Base-by-base conservation (phyloP, 2,329 filamentous ascomycete genomes). In the Hypoxylon sp. region DNA sequence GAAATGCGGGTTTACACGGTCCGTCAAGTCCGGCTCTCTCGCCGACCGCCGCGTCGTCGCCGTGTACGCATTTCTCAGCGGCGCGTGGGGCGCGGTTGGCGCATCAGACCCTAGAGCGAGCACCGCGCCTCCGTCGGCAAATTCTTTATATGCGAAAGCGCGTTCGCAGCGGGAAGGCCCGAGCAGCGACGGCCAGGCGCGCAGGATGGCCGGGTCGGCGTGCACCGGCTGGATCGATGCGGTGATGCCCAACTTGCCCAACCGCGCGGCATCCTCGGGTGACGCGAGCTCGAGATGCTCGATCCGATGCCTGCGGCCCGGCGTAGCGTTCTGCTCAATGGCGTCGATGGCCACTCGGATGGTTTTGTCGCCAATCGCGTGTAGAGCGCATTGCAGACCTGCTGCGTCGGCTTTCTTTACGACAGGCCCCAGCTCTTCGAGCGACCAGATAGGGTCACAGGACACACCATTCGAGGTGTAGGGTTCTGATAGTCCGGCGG, bases 291-390 rank as follows among this genome's bases (percentile, higher is more conserved):
- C 89, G 2, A 91, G 80, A 74, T 91, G 89, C 78, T 91, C 89
- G 70, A 91, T 88, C 14, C 89, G 84, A 56, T 90, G 89, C 2
- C 89, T 83, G 6, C 84, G 82, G 0, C 80, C 82, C 0, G 83
- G 81, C 67, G 78, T 79, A 0, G 79, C 73, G 35, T 75, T 79
- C 57, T 75, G 74, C 64, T 82, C 85, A 14, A 91, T 81, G 0
- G 83, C 83, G 70, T 91, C 85, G 64, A 91, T 83, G 6, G 88
- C 88, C 68, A 85, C 86, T 42, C 79, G 81, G 30, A 90, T 82
- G 0, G 89, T 88, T 17, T 81, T 80, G 73, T 91, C 89, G 44
- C 89, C 89, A 64, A 91, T 91, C 46, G 89, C 89, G 72, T 91
- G 89, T 8, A 91, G 81, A 0, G 89, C 89, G 40, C 87, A 85